These are phyloP conservation scores for Excoecaria cochinchinensis DNA, from an alignment of 345 rosid species.

Conservation along the genomic window DNA sequence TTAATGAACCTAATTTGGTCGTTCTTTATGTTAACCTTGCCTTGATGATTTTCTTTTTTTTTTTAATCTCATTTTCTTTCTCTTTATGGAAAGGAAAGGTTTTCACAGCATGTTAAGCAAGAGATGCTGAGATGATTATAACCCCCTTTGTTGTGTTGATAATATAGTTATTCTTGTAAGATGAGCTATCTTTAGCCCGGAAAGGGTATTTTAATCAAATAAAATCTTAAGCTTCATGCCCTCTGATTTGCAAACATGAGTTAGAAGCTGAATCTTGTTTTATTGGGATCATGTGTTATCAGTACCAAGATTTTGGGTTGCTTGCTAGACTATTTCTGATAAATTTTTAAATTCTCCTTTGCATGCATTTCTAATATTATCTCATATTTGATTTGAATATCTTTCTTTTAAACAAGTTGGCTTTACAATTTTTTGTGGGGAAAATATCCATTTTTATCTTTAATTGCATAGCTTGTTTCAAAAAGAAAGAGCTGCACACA, in stretches of 20 bases:
- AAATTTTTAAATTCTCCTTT: conserved; percentile 1
- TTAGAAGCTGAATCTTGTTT: neutral
- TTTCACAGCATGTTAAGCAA: no score
- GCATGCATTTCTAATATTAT: neutral
- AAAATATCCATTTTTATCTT: neutral
- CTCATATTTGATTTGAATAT: neutral
- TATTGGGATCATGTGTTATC: neutral
- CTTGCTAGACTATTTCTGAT: neutral
- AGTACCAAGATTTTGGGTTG: neutral
- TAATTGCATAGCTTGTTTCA: neutral
- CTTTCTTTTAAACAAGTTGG: neutral
- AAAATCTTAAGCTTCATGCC: neutral
- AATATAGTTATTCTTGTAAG: no score
- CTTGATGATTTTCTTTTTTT: no score
- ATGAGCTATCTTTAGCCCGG: no score
- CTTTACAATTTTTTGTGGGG: neutral
- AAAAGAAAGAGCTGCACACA: neutral
- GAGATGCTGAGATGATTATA: no score
- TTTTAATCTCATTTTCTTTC: no score
- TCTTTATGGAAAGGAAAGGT: no score
- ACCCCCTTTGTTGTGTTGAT: no score
- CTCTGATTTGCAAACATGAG: neutral
- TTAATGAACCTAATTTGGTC: no score
- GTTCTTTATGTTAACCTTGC: no score
- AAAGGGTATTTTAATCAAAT: no score